These are phyloP conservation scores for Entelexis paramagnoliae DNA, from an alignment of 1,139 yeast species.

Conservation along the genomic window DNA sequence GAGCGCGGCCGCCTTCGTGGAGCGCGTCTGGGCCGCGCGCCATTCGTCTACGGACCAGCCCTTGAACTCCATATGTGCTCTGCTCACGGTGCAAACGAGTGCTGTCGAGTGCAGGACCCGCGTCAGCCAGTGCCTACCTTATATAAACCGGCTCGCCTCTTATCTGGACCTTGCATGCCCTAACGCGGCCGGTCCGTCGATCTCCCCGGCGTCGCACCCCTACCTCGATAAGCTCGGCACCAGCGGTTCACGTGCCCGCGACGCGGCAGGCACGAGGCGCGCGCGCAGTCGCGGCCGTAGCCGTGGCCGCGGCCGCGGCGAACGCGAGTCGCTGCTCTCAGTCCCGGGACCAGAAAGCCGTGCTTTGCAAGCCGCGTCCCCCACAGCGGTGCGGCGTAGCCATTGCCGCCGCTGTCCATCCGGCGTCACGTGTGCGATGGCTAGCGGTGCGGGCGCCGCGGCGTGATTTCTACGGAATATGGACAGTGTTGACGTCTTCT, in stretches of 20 bases:
- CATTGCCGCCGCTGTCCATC: not conserved
- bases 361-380: too few species aligned
- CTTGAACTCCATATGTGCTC: slow-evolving; percentile 4
- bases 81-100: not conserved
- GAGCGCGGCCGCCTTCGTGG: slow-evolving; percentile 7
- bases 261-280: not conserved
- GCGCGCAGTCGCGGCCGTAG: not conserved
- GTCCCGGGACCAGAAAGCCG: too few species aligned
- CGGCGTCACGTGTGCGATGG: not conserved
- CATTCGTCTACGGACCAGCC: slow-evolving; percentile 20
- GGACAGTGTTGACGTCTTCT: not conserved
- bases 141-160: not conserved
- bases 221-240: slow-evolving; percentile 3
- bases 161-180: not conserved
- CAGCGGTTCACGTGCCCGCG: not conserved
- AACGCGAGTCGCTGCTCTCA: too few species aligned
- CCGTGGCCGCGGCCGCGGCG: too few species aligned
- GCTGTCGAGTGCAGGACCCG: not conserved
- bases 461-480: not conserved
- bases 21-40: slow-evolving; percentile 13
- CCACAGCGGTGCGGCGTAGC: not conserved
- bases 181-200: not conserved
- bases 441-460: not conserved
- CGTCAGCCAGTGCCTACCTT: not conserved
- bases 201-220: slow-evolving; percentile 4